Percentiles rank a stretch among this genome's conserved stretches.
These are phyloP conservation scores for Drechslerella dactyloides DNA, from an alignment of 2,329 filamentous ascomycete species.

Conservation along the genomic window DNA sequence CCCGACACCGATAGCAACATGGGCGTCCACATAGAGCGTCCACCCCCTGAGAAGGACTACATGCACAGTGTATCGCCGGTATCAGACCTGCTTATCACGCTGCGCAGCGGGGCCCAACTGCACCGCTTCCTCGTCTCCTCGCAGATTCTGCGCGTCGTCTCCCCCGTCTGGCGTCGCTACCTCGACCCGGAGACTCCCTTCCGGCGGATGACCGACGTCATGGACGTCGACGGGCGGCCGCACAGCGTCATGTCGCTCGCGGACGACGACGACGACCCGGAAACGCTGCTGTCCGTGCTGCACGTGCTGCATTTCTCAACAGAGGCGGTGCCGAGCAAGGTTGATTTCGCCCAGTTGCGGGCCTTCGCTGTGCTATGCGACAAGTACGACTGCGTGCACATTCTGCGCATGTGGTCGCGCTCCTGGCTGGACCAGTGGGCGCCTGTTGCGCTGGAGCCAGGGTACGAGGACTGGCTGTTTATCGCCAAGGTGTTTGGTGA, in stretches of 20 bases:
- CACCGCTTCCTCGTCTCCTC: slow-evolving; percentile 44
- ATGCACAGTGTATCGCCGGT: slow-evolving; percentile 32
- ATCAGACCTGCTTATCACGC: slow-evolving; percentile 38
- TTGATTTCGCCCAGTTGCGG: slow-evolving; percentile 26
- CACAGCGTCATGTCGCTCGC: slow-evolving; percentile 27
- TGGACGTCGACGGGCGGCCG: slow-evolving; percentile 3
- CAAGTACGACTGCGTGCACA: slow-evolving; percentile 49
- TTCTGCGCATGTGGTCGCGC: slow-evolving; percentile 27
- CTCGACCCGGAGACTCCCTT: slow-evolving; percentile 32
- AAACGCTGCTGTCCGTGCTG: slow-evolving; percentile 27
- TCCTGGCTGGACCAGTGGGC: slow-evolving; percentile 42
- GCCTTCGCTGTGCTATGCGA: slow-evolving; percentile 47
- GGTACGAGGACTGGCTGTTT: slow-evolving; percentile 46
- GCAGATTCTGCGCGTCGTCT: slow-evolving; percentile 40
- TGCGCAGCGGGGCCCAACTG: not conserved
- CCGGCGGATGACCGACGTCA: not conserved
- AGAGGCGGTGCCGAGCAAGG: slow-evolving; percentile 7
- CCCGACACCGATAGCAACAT: not conserved
- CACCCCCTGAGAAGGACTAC: not conserved
- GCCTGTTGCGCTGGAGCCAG: slow-evolving; percentile 18
- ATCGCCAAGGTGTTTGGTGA: slow-evolving; percentile 47
- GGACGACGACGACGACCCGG: slow-evolving; percentile 35
- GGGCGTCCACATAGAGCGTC: not conserved
- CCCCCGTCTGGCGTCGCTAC: slow-evolving; percentile 32
- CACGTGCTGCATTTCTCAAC: slow-evolving; percentile 33